Base-by-base conservation (phyloP, 73 alveolate genomes). In the Effrenium voratum region DNA sequence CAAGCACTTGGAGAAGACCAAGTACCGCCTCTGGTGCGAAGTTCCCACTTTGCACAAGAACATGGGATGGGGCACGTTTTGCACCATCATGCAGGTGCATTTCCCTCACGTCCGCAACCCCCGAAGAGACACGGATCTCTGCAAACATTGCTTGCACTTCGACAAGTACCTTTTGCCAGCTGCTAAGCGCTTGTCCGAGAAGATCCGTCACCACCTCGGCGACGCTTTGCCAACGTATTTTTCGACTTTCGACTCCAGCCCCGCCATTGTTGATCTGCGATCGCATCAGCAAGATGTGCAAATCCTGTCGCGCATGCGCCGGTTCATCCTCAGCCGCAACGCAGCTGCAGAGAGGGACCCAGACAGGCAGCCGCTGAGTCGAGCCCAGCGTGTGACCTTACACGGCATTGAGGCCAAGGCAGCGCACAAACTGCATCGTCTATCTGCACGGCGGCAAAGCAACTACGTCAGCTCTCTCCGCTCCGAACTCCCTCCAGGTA, bases 21-120 rank as follows among this genome's bases (percentile, higher is more conserved):
- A 30, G 22, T 22, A 76, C 34, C 8, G 59, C 41, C 36, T 76
- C 6, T 76, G 86, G 86, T 43, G 86, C 34, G 59, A 76, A 41
- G 38, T 6, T 15, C 60, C 57, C 5, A 41, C 8, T 3, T 38
- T 76, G 59, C 57, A 76, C 38, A 32, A 41, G 40, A 6, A 40
- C 15, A 76, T 76, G 86, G 36, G 41, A 4, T 41, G 34, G 40
- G 3, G 10, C 86, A 76, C 86, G 2, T 76, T 41, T 40, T 3
- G 38, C 40, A 8, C 2, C 22, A 16, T 41, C 40, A 55, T 76
- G 60, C 5, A 16, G 40, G 40, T 41, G 22, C 86, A 76, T 76
- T 76, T 76, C 60, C 86, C 86, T 41, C 40, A 40, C 43, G 86
- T 76, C 40, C 86, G 86, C 34, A 43, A 43, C n/a, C 41, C 86